Evolutionary conservation across 2,329 filamentous ascomycete species (phyloP).

Genomic region (Teratosphaeriaceae sp.): DNA sequence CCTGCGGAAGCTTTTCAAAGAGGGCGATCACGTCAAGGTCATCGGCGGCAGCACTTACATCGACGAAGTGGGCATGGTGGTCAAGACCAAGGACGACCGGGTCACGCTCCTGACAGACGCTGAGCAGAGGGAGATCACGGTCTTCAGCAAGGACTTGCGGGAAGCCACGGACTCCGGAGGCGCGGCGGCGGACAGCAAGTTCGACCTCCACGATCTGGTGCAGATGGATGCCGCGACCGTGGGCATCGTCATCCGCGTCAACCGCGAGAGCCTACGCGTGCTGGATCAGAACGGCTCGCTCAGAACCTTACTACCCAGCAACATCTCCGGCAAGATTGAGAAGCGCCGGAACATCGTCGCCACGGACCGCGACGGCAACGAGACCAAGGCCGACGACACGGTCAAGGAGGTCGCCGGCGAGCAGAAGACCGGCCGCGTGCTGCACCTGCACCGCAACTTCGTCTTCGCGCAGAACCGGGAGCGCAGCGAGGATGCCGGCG

Average conservation of each 20-base stretch:
- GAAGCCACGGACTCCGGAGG: conserved; percentile 90
- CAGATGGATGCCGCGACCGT: conserved; percentile 91
- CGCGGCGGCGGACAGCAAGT: conserved; percentile 77
- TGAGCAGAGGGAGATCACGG: conserved; percentile 86
- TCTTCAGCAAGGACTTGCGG: conserved; percentile 94
- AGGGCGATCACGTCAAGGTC: conserved; percentile 97
- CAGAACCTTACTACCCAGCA: conserved; percentile 78
- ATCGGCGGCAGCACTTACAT: conserved; percentile 91
- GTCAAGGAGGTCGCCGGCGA: conserved; percentile 87
- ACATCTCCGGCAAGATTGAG: conserved; percentile 83
- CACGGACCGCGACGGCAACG: conserved; percentile 85
- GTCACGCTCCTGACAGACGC: conserved; percentile 92
- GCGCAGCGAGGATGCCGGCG: conserved; percentile 76
- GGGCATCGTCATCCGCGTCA: conserved; percentile 88
- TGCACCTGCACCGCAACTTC: conserved; percentile 90
- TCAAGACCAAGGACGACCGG: conserved; percentile 84
- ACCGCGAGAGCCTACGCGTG: conserved; percentile 83
- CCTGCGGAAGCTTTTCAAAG: conserved; percentile 82
- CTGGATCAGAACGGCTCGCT: conserved; percentile 84
- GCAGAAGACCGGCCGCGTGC: conserved; percentile 76
- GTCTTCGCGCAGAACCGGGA: conserved; percentile 83
- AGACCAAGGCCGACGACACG: conserved; percentile 85
- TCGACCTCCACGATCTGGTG: conserved; percentile 86
- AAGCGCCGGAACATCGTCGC: conserved; percentile 79
- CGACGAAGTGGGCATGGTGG: conserved; percentile 95